Conservation (phyloP, 768 basidiomycete genomes). For the Mrakia hoshinonis region DNA sequence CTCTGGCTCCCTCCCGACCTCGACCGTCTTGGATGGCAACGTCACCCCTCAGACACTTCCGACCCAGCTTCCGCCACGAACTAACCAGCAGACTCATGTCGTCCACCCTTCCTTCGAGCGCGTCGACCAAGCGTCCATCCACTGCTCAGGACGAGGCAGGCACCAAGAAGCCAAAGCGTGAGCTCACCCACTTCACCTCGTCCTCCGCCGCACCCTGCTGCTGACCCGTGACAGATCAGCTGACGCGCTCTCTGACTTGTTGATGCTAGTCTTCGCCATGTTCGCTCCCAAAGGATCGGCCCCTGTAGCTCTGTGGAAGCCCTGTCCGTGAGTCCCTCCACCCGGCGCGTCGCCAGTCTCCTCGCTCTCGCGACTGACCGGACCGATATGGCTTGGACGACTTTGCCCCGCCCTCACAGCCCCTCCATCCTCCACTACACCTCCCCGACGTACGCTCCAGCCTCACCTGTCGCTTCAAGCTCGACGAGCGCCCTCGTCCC, state of each 20-base stretch:
- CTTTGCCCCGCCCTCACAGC: background rate
- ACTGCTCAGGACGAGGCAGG: no score
- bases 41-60: no score
- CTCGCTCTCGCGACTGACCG: background rate
- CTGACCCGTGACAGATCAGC: background rate
- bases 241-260: background rate
- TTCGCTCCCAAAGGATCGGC: background rate
- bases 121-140: no score
- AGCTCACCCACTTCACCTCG: background rate
- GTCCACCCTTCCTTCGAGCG: no score
- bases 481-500: background rate
- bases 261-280: background rate
- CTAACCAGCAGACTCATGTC: no score
- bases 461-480: background rate
- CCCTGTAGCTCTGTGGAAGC: background rate
- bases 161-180: conserved; percentile 6
- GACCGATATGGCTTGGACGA: background rate
- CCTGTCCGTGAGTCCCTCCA: background rate
- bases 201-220: background rate
- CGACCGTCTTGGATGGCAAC: no score
- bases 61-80: no score
- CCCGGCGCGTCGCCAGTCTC: background rate
- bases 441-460: background rate
- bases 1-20: no score
- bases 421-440: background rate